Conservation (phyloP, 345 rosid species). For the Ceriops decandra region DNA sequence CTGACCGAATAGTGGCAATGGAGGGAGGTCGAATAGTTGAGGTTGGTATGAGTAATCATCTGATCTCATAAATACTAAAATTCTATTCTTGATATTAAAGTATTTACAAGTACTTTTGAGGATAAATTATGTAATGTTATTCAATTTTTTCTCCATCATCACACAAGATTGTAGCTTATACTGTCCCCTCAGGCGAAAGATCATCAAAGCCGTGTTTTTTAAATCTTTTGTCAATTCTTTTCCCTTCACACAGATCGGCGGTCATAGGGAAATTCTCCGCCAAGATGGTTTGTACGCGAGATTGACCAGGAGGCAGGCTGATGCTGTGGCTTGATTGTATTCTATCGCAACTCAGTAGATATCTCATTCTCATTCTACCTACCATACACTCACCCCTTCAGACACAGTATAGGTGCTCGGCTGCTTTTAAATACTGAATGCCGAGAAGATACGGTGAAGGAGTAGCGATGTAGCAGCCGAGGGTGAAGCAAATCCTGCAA, state of each 20-base stretch:
- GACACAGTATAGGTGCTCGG: not conserved
- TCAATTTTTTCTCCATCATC: no score
- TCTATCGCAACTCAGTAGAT: not conserved
- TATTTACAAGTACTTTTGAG: no score
- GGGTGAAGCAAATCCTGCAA: not conserved
- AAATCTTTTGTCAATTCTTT: not conserved
- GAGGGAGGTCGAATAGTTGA: slow-evolving; percentile 69
- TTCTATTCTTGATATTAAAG: no score
- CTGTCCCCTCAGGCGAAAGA: no score
- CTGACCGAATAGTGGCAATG: slow-evolving; percentile 89
- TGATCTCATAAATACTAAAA: no score
- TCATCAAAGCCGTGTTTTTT: no score
- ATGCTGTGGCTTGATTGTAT: slow-evolving; percentile 62
- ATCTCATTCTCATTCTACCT: not conserved
- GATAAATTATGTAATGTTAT: no score
- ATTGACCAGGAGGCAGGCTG: slow-evolving; percentile 82
- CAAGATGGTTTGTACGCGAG: slow-evolving; percentile 76
- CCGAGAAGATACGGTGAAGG: not conserved
- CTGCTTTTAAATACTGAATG: not conserved
- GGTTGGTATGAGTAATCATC: slow-evolving; percentile 37
- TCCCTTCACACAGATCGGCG: slow-evolving; percentile 56
- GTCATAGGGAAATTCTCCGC: slow-evolving; percentile 67
- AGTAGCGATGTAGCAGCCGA: not conserved
- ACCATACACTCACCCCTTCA: not conserved
- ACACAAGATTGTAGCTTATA: no score